Conservation (phyloP, 345 rosid species). For the Anastatica hierochuntica region DNA sequence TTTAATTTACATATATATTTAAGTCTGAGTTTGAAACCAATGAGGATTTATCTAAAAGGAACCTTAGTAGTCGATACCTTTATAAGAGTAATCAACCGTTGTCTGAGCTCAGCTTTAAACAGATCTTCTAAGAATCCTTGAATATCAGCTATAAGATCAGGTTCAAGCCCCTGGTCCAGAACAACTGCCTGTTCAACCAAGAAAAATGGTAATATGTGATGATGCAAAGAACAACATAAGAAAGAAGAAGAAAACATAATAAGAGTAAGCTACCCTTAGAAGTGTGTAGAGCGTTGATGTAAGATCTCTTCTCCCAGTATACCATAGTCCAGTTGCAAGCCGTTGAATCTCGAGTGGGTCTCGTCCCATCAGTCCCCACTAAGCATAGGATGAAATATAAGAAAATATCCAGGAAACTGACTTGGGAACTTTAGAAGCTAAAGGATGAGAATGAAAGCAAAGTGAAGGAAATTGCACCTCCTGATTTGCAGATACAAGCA, state of each 20-base stretch:
- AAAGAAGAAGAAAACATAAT: not conserved
- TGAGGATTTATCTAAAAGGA: slow-evolving; percentile 5
- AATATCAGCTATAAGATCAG: slow-evolving; percentile 61
- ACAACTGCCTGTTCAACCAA: slow-evolving; percentile 62
- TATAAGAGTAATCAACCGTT: slow-evolving; percentile 60
- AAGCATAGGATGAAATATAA: slow-evolving; percentile 11
- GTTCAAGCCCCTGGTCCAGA: slow-evolving; percentile 75
- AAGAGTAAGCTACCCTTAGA: slow-evolving; percentile 45
- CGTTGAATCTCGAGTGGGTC: slow-evolving; percentile 71
- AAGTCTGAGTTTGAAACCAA: not conserved
- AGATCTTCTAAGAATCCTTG: slow-evolving; percentile 75
- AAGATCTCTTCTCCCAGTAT: slow-evolving; percentile 81
- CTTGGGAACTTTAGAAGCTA: not conserved
- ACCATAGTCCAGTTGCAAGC: slow-evolving; percentile 93
- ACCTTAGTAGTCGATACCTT: no score
- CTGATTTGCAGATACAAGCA: slow-evolving; percentile 85
- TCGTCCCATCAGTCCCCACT: slow-evolving; percentile 90
- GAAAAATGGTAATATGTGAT: not conserved
- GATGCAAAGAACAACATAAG: slow-evolving; percentile 4
- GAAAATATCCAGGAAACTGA: slow-evolving; percentile 5
- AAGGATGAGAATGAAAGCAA: slow-evolving; percentile 13
- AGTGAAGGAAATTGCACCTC: slow-evolving; percentile 42
- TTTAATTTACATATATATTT: no score
- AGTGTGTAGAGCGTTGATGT: slow-evolving; percentile 65
- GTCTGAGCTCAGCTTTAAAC: slow-evolving; percentile 61